Percentiles rank a stretch among this genome's conserved stretches.
These are phyloP conservation scores for Hydnomerulius pinastri DNA, from an alignment of 768 basidiomycete species.

Conservation along the genomic window DNA sequence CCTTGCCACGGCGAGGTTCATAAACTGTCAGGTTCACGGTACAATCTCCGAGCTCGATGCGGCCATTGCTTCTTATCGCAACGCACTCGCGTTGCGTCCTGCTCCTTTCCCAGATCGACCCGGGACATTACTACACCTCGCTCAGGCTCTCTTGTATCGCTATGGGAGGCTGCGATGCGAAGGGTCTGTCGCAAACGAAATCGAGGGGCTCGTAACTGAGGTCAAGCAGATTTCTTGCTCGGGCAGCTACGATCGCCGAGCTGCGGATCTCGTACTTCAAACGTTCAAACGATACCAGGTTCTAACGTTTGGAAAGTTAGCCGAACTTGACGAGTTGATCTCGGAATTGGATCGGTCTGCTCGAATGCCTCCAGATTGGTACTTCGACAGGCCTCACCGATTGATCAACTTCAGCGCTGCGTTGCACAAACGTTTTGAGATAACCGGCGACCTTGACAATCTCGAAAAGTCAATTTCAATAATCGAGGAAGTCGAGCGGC, in stretches of 20 bases:
- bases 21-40: not conserved
- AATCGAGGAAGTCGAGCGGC: not conserved
- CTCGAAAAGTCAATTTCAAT: not conserved
- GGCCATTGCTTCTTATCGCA: slow-evolving; percentile 2
- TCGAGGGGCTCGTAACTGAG: not conserved
- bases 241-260: not conserved
- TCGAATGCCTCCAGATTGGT: too few relatives aligned
- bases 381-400: not conserved
- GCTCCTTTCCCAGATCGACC: slow-evolving; percentile 9
- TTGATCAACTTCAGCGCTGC: too few relatives aligned
- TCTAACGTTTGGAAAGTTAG: not conserved
- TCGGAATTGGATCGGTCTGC: too few relatives aligned
- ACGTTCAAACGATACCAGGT: not conserved
- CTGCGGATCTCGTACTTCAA: slow-evolving; percentile 1
- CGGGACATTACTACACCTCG: slow-evolving; percentile 3
- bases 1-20: slow-evolving; percentile 3
- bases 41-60: not conserved
- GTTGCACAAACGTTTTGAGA: too few relatives aligned
- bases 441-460: not conserved
- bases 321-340: too few relatives aligned
- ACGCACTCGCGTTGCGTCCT: slow-evolving; percentile 11
- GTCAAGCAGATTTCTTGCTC: not conserved
- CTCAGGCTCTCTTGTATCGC: not conserved
- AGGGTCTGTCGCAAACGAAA: not conserved
- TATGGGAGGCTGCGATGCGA: not conserved